Evolutionary conservation across 2,329 filamentous ascomycete genomes (phyloP).

Genomic region (Neopestalotiopsis rosae): DNA sequence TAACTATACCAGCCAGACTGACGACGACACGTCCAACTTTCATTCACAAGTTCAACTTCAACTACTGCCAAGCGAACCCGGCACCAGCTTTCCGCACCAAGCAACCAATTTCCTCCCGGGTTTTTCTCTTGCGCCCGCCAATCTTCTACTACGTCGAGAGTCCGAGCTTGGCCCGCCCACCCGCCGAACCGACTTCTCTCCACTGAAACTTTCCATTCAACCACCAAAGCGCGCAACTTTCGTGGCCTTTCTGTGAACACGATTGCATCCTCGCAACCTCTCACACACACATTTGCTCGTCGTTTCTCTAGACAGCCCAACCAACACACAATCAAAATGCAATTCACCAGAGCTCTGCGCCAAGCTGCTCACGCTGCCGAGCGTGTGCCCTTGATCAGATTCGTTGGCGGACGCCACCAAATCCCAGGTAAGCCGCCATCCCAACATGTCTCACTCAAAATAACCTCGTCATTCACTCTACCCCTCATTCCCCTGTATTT

Average conservation of each 20-base stretch:
- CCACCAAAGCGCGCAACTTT: constrained; percentile 8
- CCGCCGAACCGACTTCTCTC: not conserved
- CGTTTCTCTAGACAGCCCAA: constrained; percentile 19
- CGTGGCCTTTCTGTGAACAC: not conserved
- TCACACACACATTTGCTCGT: constrained; percentile 6
- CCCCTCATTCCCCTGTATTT: not conserved
- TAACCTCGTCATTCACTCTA: not conserved
- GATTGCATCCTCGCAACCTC: constrained; percentile 6
- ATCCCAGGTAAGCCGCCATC: constrained; percentile 56
- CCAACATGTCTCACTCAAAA: constrained; percentile 10
- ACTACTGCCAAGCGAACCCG: not conserved
- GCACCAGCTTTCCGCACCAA: constrained; percentile 1
- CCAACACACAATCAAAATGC: constrained; percentile 48
- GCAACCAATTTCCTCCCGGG: not conserved
- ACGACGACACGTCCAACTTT: not conserved
- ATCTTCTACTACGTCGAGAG: not conserved
- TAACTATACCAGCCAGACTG: not conserved
- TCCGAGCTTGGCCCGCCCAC: constrained; percentile 4
- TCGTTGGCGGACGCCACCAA: constrained; percentile 57
- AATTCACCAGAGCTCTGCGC: constrained; percentile 60
- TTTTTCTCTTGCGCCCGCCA: not conserved
- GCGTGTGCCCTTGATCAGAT: constrained; percentile 66
- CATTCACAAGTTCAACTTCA: not conserved
- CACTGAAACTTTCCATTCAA: not conserved
- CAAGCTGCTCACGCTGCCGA: constrained; percentile 64